Base-by-base conservation (phyloP, 495 filamentous ascomycete genomes). In the Haplographium delicatum region DNA sequence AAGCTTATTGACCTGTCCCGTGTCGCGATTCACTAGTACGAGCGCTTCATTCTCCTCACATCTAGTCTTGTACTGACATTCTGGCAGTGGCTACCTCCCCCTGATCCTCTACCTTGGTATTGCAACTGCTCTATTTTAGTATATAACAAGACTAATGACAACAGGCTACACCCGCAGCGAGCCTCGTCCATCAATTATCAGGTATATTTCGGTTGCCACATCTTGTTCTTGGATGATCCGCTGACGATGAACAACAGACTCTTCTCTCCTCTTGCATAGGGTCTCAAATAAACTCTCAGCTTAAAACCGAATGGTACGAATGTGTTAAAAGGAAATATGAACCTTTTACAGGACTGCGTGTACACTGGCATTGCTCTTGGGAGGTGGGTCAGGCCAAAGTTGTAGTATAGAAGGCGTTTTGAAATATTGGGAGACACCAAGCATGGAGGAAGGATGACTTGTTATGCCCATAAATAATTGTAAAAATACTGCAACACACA, bases 1-100 rank as follows among this genome's bases (percentile, higher is more conserved):
- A 90, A 88, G 72, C 75, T 96, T 65, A 89, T 98, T 62, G 93
- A 98, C 66, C 73, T 96, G 65, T 94, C 89, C 46, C 81, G 91
- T 52, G 82, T 97, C 56, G 89, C 88, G n/a, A 86, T 98, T 65
- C 93, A 98, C 74, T 98, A 97, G 91, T 95, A 80, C 40, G 81
- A 58, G 51, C 57, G 89, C 88, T 74, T 89, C 65, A 75, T 95
- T 37, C 89, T 90, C 63, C 71, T 96, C 66, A 89, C 95, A 65
- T 75, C 95, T 68, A 96, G 95, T n/a, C 69, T 82, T 95, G 53
- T 90, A 88, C 47, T 55, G 37, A 59, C 24, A 24, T 39, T 19
- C 11, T 19, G 58, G 53, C 61, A 95, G 91, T 74, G 93, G 93
- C 68, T 98, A 96, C 66, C 78, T 98, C 39, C 93, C 93, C 65